Base-by-base conservation (phyloP, 768 basidiomycete species). In the Tricholoma furcatifolium region DNA sequence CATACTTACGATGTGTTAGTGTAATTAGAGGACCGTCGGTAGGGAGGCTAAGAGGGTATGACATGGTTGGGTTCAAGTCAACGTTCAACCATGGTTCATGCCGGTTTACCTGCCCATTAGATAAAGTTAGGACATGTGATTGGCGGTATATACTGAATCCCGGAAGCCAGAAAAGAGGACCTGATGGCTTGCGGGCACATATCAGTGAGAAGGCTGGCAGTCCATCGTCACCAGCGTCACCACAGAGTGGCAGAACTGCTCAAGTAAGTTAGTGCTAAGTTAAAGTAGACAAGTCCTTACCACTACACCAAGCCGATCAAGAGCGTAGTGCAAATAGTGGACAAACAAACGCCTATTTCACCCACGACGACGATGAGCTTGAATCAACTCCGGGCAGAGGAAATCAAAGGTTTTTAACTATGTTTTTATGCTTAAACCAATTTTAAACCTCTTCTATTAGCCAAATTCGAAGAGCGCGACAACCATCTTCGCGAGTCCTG, bases 401-500 rank as follows among this genome's bases (percentile, higher is more conserved):
- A 79, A 65, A 74, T 82, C 60, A 77, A 78, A 70, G 78, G 82
- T 82, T 31, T 36, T 64, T 53, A n/a, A n/a, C 42, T 18, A 43
- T 27, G 2, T 8, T 44, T 39, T 15, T n/a, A 11, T 31, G 10
- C 9, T 21, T 18, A 30, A 20, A 11, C 18, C 6, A 20, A 18
- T 34, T 44, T n/a, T 23, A 57, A 18, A 10, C 43, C 4, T 40
- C 43, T 44, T 24, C 27, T 44, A 35, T 10, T 49, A 91, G 89
- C 78, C 15, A 83, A 80, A 66, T 69, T 88, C 46, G 71, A 81
- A 61, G 80, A 79, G 60, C 87, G 90, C 36, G 93, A 96, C 56
- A 72, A 82, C 42, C 75, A 81, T 69, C 76, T 98, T 65, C 84
- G 90, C 47, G 94, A 98, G 73, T 90, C 91, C 46, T 98, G 95